Evolutionary conservation across 352 stramenopile species (phyloP).

Genomic region (Phytophthora sojae): DNA sequence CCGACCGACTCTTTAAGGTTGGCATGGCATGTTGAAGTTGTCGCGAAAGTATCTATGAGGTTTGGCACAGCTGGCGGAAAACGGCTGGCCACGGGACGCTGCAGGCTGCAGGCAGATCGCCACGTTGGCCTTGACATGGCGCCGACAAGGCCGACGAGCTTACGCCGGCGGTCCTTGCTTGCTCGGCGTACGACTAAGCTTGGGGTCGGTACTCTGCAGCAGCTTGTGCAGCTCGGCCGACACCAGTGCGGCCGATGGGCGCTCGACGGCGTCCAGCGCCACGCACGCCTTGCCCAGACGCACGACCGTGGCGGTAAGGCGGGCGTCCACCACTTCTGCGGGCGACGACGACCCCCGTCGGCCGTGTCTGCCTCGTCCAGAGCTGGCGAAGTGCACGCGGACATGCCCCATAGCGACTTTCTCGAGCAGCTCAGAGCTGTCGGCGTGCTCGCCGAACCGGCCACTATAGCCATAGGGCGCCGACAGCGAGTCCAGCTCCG

Average conservation of each 20-base stretch:
- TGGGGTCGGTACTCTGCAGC: conserved; percentile 24
- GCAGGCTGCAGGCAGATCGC: neutral
- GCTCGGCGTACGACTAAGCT: conserved; percentile 29
- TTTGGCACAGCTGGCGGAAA: conserved; percentile 34
- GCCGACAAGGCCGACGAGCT: neutral
- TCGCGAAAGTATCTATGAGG: conserved; percentile 35
- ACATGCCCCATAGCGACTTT: conserved; percentile 40
- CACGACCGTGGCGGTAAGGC: conserved; percentile 30
- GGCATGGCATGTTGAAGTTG: conserved; percentile 35
- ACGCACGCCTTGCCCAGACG: conserved; percentile 55
- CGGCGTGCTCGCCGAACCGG: conserved; percentile 12
- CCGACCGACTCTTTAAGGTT: conserved; percentile 14
- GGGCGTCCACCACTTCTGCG: conserved; percentile 20
- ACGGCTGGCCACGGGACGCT: conserved; percentile 24
- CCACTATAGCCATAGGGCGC: conserved; percentile 29
- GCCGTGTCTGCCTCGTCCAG: conserved; percentile 15
- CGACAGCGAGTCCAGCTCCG: conserved; percentile 51
- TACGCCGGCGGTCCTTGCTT: conserved; percentile 6
- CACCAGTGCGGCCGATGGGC: conserved; percentile 51
- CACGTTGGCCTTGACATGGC: neutral
- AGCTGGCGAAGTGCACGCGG: conserved; percentile 39
- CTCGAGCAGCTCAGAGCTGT: conserved; percentile 42
- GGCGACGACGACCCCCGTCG: conserved; percentile 15
- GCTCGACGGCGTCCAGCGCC: conserved; percentile 46
- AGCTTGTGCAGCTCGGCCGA: conserved; percentile 48